Evolutionary conservation across 2,329 filamentous ascomycete species (phyloP).

Genomic region (Shiraia bambusicola): DNA sequence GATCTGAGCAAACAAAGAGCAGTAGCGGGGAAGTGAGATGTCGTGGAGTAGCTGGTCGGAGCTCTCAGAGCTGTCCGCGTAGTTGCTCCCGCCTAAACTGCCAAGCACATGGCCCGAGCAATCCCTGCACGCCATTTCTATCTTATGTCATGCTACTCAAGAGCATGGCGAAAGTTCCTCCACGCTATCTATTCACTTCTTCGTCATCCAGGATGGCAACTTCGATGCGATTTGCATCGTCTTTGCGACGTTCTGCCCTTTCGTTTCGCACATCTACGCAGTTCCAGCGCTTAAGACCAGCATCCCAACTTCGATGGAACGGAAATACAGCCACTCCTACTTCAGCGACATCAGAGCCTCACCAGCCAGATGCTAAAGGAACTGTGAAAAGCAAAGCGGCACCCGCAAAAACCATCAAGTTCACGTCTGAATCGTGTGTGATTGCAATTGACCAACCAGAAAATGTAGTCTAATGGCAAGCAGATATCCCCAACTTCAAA

Average conservation of each 20-base stretch:
- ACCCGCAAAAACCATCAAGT: conserved; percentile 59
- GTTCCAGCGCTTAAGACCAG: conserved; percentile 26
- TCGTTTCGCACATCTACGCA: conserved; percentile 27
- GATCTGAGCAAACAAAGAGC: conserved; percentile 6
- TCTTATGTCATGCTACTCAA: conserved; percentile 30
- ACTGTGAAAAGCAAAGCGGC: conserved; percentile 37
- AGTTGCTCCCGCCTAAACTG: conserved; percentile 40
- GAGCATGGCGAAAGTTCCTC: conserved; percentile 17
- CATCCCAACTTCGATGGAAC: conserved; percentile 40
- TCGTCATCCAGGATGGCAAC: conserved; percentile 36
- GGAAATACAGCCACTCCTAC: conserved; percentile 41
- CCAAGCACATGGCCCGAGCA: conserved; percentile 35
- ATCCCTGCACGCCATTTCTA: conserved; percentile 9
- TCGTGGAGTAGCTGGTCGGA: conserved; percentile 29
- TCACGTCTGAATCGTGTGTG: conserved; percentile 74
- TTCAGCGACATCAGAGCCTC: conserved; percentile 47
- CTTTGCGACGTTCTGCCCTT: conserved; percentile 36
- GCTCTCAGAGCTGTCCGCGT: conserved; percentile 44
- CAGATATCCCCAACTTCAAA: conserved; percentile 75
- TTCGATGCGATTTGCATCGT: conserved; percentile 35
- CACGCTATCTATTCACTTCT: conserved; percentile 21
- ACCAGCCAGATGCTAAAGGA: conserved; percentile 41
- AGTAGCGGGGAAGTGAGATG: conserved; percentile 14
- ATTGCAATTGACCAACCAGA: neutral
- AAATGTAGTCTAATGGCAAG: conserved; percentile 6